Percentiles rank a stretch among this genome's conserved stretches.
phyloP scores from a whole-genome alignment of 257 asterid genomes.

The Capsicum baccatum region DNA sequence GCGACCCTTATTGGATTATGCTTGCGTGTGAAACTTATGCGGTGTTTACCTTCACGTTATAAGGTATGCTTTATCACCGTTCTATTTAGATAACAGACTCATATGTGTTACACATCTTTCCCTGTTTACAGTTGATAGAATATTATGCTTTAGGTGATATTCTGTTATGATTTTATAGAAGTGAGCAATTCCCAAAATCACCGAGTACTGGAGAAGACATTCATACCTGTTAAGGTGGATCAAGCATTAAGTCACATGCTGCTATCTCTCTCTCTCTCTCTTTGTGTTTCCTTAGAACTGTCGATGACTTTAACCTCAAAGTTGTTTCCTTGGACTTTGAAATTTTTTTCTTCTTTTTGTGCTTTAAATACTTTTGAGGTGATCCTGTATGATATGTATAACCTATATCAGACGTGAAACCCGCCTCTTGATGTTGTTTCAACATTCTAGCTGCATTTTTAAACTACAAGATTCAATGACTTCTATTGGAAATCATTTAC shows the following conservation, averaged over 20 bases:
- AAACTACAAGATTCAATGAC: background rate
- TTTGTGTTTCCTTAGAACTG: background rate
- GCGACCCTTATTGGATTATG: conserved; percentile 89
- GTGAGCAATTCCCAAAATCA: background rate
- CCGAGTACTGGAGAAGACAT: background rate
- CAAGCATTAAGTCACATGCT: too few species aligned
- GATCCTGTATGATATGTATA: background rate
- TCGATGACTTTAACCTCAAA: background rate
- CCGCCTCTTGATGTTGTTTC: background rate
- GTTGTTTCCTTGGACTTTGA: background rate
- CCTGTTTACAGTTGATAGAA: conserved; percentile 1
- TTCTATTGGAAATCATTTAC: background rate
- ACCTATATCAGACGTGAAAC: background rate
- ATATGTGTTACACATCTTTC: background rate
- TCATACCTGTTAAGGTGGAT: background rate
- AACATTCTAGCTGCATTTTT: background rate
- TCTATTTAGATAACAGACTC: background rate
- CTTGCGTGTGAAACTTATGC: conserved; percentile 95
- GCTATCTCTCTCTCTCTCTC: too few species aligned
- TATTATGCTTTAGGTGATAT: background rate
- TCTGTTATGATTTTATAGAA: conserved; percentile 1
- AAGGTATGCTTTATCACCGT: conserved; percentile 53
- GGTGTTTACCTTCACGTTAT: conserved; percentile 79
- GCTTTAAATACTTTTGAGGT: background rate
- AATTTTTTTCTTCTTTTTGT: background rate